Evolutionary conservation across 2,329 filamentous ascomycete species (phyloP), one percentile per base, ranked within the genome.

Genomic region (Pseudogymnoascus sp.): DNA sequence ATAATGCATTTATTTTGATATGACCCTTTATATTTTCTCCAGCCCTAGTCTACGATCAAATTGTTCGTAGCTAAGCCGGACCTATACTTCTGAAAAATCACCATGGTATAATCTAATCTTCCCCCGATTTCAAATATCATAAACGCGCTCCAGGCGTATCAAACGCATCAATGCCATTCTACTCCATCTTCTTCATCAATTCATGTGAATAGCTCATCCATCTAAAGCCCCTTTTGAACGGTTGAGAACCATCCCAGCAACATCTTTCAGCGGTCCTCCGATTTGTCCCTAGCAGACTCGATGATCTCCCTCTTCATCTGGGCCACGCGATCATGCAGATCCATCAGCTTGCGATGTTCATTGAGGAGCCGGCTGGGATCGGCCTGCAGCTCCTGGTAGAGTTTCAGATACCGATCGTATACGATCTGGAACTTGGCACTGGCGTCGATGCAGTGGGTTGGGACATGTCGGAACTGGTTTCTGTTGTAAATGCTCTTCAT

Each of bases 241-340:
- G 36, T 5, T 7, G 36, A 16, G 12, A 23, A 4, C 41, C n/a
- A 3, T 4, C n/a, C 3, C 41, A 49, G 12, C 28, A 19, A 16
- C 3, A 28, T 14, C 23, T 3, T 5, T 33, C 16, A 55, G 4
- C 45, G 45, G 19, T 55, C 45, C 11, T 60, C 58, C 16, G 33
- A 41, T 11, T 41, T 41, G 23, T 60, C 45, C 45, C 45, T 55
- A 5, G 45, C 45, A 11, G 45, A 55, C 25, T 55, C 66, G 35
- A 65, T 58, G 49, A 88, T 87, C 63, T 84, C 78, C 66, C 71
- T 75, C 77, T 87, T 87, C 79, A 87, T 80, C n/a, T 67, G 66
- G 66, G 79, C 76, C 58, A 88, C 73, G 35, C 79, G 76, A 28
- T 78, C 73, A 62, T 82, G 80, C 83, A 87, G 82, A 12, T 81